Evolutionary conservation across 495 filamentous ascomycete species (phyloP), one percentile per base, ranked within the genome.

Genomic region (Penicillium lagena): DNA sequence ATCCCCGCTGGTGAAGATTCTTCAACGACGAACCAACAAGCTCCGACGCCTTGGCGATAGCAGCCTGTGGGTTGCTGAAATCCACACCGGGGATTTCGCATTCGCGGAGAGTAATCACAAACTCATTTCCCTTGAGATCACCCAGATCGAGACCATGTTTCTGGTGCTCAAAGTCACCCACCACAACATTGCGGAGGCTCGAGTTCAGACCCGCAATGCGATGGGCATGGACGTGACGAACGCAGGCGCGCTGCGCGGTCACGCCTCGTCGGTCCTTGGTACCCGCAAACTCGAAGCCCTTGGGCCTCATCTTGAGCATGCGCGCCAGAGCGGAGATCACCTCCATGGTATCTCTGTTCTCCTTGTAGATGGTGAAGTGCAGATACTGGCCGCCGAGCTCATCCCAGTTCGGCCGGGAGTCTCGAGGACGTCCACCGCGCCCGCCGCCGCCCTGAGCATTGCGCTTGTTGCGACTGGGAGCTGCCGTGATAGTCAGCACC

Each of bases 291-390:
- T 85, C 76, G 55, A 96, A 90, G 42, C 67, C 68, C 49, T 82
- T 82, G 3, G 80, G 65, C 39, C 81, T 81, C 53, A 86, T 71
- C 50, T 82, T 82, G 29, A 95, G 55, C 12, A 79, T 71, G 37
- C 81, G 79, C 1, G 81, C 80, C 7, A 97, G 68, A 45, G 81
- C 84, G 7, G 76, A 80, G 27, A 94, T 72, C 0, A 86, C 83
- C 49, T 98, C 91, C 89, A 96, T 95, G 2, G 94, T 98, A 55
- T 98, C 94, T 53, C 89, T 89, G 64, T 98, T 98, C 65, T 97
- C 93, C 68, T 98, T 98, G 73, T 90, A 93, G 33, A 98, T 77
- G 0, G 88, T 87, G 58, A 97, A 94, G 62, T 98, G 93, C 7
- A 96, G 75, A 57, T 88, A 90, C 8, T 85, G 79, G 1, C 86